phyloP scores from a whole-genome alignment of 805 yeast genomes.

The Cyberlindnera misumaiensis region DNA sequence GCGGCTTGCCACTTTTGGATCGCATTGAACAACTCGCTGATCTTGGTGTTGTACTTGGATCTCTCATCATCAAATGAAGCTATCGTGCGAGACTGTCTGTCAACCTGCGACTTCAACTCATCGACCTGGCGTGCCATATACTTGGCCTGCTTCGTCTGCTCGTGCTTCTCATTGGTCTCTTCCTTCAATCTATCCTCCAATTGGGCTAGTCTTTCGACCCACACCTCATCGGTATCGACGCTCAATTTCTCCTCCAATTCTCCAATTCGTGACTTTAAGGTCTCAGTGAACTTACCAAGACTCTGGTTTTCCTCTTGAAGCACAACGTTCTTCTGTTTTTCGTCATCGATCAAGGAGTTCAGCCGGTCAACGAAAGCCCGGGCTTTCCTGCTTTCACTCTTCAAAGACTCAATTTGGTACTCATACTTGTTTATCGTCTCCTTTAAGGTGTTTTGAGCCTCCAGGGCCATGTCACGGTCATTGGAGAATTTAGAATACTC shows the following conservation, averaged over 20 bases:
- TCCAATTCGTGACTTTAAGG: slow-evolving; percentile 39
- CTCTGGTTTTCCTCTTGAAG: slow-evolving; percentile 63
- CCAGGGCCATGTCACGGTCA: slow-evolving; percentile 21
- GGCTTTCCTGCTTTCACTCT: slow-evolving; percentile 22
- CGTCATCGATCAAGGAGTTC: slow-evolving; percentile 25
- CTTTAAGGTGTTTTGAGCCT: slow-evolving; percentile 14
- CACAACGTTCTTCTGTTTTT: slow-evolving; percentile 49
- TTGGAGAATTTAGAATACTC: slow-evolving; percentile 33
- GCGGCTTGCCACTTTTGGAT: slow-evolving; percentile 36
- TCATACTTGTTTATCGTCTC: slow-evolving; percentile 22
- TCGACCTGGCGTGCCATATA: slow-evolving; percentile 46
- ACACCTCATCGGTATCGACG: slow-evolving; percentile 46
- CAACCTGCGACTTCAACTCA: slow-evolving; percentile 45
- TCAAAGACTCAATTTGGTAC: slow-evolving; percentile 25
- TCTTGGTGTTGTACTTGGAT: slow-evolving; percentile 44
- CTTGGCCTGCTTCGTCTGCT: slow-evolving; percentile 44
- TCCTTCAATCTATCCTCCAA: slow-evolving; percentile 45
- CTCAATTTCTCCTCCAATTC: slow-evolving; percentile 42
- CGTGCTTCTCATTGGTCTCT: slow-evolving; percentile 41
- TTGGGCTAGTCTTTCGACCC: slow-evolving; percentile 50
- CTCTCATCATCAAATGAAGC: slow-evolving; percentile 54
- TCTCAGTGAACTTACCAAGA: slow-evolving; percentile 46
- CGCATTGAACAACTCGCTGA: slow-evolving; percentile 38
- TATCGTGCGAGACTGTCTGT: slow-evolving; percentile 43
- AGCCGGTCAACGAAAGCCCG: slow-evolving; percentile 21